Percentiles rank a stretch among this genome's conserved stretches.
These are phyloP conservation scores for Extremus antarcticus DNA, from an alignment of 495 filamentous ascomycete genomes.

Conservation along the genomic window DNA sequence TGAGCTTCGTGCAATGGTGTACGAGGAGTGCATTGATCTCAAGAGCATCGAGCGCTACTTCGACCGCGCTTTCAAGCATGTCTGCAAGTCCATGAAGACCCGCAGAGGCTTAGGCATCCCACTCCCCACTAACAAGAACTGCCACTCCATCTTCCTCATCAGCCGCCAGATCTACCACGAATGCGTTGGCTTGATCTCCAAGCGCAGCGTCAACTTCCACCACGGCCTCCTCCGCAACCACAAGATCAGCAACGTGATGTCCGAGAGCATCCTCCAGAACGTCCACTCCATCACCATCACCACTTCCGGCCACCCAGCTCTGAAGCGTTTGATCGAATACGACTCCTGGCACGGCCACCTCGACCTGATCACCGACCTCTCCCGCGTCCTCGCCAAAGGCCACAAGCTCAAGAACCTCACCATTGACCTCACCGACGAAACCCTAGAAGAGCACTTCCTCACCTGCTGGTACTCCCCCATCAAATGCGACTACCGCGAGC, in stretches of 20 bases:
- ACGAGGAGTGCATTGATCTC: conserved; percentile 10
- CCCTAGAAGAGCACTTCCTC: conserved; percentile 7
- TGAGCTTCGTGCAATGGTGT: conserved; percentile 19
- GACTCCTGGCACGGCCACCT: conserved; percentile 9
- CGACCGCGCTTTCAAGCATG: neutral
- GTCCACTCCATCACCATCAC: conserved; percentile 14
- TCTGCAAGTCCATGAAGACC: conserved; percentile 12
- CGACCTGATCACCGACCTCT: conserved; percentile 7
- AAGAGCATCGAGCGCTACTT: conserved; percentile 9
- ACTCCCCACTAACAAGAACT: conserved; percentile 7
- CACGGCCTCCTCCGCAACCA: conserved; percentile 16
- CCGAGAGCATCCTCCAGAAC: conserved; percentile 2
- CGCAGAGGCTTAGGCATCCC: neutral
- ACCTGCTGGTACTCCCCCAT: conserved; percentile 7
- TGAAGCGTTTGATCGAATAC: neutral
- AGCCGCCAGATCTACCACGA: conserved; percentile 18
- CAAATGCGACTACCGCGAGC: conserved; percentile 16
- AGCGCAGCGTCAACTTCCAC: conserved; percentile 8
- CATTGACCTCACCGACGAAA: conserved; percentile 1
- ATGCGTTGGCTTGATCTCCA: neutral
- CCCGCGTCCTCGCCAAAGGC: neutral
- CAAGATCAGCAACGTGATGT: conserved; percentile 5
- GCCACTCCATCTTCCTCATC: conserved; percentile 19
- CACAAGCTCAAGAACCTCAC: conserved; percentile 13
- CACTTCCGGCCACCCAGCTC: conserved; percentile 11